Percentiles rank a stretch among this genome's conserved stretches.
phyloP scores from a whole-genome alignment of 768 basidiomycete species.

The Leccinellum luteum region DNA sequence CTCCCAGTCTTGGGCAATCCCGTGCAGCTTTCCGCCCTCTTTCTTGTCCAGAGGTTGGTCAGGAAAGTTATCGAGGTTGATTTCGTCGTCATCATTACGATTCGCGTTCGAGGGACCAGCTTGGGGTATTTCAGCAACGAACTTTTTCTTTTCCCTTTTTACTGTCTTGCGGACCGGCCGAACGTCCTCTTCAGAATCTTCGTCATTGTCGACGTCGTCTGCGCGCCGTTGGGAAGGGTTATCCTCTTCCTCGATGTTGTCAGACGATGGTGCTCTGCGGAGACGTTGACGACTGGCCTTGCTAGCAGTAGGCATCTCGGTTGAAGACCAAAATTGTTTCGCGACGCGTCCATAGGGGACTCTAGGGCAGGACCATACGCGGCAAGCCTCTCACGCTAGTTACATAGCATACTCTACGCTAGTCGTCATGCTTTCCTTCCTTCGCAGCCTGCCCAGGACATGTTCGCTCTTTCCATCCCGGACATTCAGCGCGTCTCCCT shows the following conservation, averaged over 20 bases:
- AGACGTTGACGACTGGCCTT: constrained; percentile 34
- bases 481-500: constrained; percentile 61
- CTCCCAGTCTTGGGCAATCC: constrained; percentile 63
- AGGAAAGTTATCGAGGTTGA: constrained; percentile 59
- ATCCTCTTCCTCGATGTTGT: constrained; percentile 58
- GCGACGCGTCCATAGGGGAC: constrained; percentile 22
- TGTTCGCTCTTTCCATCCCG: constrained; percentile 33
- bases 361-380: constrained; percentile 33
- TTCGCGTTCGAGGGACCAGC: constrained; percentile 25
- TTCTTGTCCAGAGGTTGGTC: constrained; percentile 64
- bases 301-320: constrained; percentile 29
- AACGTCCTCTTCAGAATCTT: constrained; percentile 38
- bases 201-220: constrained; percentile 34
- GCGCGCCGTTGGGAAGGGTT: constrained; percentile 39
- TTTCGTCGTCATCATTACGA: constrained; percentile 41
- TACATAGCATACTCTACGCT: neutral
- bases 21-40: constrained; percentile 51
- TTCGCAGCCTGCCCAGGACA: constrained; percentile 21
- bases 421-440: constrained; percentile 25
- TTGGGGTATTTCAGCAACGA: constrained; percentile 1
- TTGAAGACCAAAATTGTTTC: neutral
- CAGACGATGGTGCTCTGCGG: constrained; percentile 50
- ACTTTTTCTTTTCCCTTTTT: constrained; percentile 32
- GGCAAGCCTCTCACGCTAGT: constrained; percentile 15
- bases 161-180: constrained; percentile 34